Evolutionary conservation across 1,284 basidiomycete genomes (phyloP).

Genomic region (Leccinum huronense): DNA sequence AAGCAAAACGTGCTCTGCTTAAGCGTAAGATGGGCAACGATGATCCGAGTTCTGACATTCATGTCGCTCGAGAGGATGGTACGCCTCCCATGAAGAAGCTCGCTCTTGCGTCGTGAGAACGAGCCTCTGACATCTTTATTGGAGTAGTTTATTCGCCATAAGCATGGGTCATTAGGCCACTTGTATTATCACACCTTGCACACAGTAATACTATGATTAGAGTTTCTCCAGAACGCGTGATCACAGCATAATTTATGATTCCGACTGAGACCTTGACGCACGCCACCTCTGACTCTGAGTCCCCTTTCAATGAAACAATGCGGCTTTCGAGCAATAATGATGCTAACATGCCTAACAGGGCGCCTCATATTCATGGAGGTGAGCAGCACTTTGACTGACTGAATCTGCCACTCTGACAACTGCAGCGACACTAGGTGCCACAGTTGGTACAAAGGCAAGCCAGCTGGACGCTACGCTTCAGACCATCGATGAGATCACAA

Average conservation of each 20-base stretch:
- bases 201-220: slow-evolving; percentile 21
- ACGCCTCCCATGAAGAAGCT: slow-evolving; percentile 61
- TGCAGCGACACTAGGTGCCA: not conserved
- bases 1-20: slow-evolving; percentile 50
- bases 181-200: slow-evolving; percentile 27
- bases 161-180: slow-evolving; percentile 23
- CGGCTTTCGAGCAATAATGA: not conserved
- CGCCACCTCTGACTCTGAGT: not conserved
- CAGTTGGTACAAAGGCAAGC: slow-evolving; percentile 11
- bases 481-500: slow-evolving; percentile 52
- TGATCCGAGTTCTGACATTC: slow-evolving; percentile 36
- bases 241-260: not conserved
- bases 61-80: slow-evolving; percentile 36
- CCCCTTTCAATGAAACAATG: slow-evolving; percentile 15
- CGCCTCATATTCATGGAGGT: slow-evolving; percentile 9
- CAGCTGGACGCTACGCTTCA: slow-evolving; percentile 42
- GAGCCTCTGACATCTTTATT: slow-evolving; percentile 32
- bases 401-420: not conserved
- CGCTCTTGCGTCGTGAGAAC: slow-evolving; percentile 39
- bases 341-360: slow-evolving; percentile 2
- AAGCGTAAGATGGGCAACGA: slow-evolving; percentile 70
- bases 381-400: slow-evolving; percentile 4
- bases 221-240: not conserved
- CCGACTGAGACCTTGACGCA: not conserved
- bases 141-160: slow-evolving; percentile 35